Conservation (phyloP, 352 stramenopile genomes). For the Phytopythium montanum region DNA sequence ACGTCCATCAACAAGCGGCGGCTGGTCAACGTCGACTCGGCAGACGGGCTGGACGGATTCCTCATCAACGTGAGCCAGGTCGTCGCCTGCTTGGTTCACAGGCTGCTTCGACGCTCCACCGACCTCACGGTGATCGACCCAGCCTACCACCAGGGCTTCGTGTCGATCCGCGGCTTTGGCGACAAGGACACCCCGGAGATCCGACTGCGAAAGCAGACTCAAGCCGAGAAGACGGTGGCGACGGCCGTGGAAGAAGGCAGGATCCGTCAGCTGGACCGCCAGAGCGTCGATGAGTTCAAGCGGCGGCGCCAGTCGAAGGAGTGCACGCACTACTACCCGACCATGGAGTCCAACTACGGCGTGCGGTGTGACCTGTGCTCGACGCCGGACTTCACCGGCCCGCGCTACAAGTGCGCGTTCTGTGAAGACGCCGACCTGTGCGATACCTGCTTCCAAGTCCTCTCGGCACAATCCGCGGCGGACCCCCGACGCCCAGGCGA, state of each 20-base stretch:
- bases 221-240: constrained; percentile 2
- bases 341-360: constrained; percentile 42
- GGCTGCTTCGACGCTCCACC: constrained; percentile 20
- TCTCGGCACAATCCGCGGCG: neutral
- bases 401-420: constrained; percentile 71
- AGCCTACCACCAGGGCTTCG: constrained; percentile 40
- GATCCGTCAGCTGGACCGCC: constrained; percentile 23
- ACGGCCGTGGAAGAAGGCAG: constrained; percentile 11
- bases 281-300: constrained; percentile 11
- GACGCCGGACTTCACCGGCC: constrained; percentile 38
- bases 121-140: constrained; percentile 15
- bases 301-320: neutral
- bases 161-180: constrained; percentile 45
- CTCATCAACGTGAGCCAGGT: constrained; percentile 60
- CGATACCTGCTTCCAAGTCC: constrained; percentile 44
- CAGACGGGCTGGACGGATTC: constrained; percentile 59
- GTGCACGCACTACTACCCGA: constrained; percentile 42
- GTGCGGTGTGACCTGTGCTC: constrained; percentile 70
- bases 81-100: constrained; percentile 37
- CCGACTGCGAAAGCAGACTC: constrained; percentile 19
- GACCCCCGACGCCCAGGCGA: neutral
- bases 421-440: constrained; percentile 78
- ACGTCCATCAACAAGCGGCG: constrained; percentile 17
- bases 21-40: constrained; percentile 7
- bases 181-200: constrained; percentile 31